Evolutionary conservation across 1,139 yeast species (phyloP).

Genomic region (Magnusiomyces tetraspermus): DNA sequence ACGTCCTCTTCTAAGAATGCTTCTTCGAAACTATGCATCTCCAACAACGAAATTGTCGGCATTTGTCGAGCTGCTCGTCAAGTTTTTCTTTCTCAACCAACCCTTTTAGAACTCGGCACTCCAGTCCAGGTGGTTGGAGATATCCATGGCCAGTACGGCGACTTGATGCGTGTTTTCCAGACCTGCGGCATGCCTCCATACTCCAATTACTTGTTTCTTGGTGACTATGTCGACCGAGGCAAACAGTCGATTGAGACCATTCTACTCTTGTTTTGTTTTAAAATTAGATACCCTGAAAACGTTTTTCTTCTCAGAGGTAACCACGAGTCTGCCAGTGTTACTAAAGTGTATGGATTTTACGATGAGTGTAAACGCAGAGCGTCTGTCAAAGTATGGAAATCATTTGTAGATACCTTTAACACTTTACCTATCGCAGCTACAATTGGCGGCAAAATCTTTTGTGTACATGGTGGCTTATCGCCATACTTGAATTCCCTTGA

Average conservation of each 20-base stretch:
- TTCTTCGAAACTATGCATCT: conserved; percentile 27
- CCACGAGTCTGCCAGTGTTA: conserved; percentile 76
- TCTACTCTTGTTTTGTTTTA: conserved; percentile 58
- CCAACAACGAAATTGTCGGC: conserved; percentile 48
- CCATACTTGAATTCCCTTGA: conserved; percentile 58
- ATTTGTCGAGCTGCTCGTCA: conserved; percentile 61
- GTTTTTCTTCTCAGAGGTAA: conserved; percentile 77
- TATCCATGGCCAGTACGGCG: conserved; percentile 77
- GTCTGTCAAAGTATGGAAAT: conserved; percentile 61
- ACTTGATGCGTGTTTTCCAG: conserved; percentile 62
- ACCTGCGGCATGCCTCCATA: conserved; percentile 75
- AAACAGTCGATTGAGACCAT: conserved; percentile 76
- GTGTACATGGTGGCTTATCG: conserved; percentile 85
- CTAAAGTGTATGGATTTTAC: conserved; percentile 78
- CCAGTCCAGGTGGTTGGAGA: conserved; percentile 86
- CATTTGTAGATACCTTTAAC: conserved; percentile 72
- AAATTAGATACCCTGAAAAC: conserved; percentile 74
- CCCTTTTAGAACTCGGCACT: conserved; percentile 63
- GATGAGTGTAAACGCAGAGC: conserved; percentile 79
- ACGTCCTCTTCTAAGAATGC: conserved; percentile 11
- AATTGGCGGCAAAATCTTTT: conserved; percentile 72
- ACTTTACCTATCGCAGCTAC: conserved; percentile 82
- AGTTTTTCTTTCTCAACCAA: conserved; percentile 67
- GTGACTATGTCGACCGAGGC: conserved; percentile 84
- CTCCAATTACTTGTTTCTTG: conserved; percentile 67